Percentiles rank a stretch among this genome's conserved stretches.
These are phyloP conservation scores for Ajuga chamaepitys DNA, from an alignment of 257 asterid genomes.

Conservation along the genomic window DNA sequence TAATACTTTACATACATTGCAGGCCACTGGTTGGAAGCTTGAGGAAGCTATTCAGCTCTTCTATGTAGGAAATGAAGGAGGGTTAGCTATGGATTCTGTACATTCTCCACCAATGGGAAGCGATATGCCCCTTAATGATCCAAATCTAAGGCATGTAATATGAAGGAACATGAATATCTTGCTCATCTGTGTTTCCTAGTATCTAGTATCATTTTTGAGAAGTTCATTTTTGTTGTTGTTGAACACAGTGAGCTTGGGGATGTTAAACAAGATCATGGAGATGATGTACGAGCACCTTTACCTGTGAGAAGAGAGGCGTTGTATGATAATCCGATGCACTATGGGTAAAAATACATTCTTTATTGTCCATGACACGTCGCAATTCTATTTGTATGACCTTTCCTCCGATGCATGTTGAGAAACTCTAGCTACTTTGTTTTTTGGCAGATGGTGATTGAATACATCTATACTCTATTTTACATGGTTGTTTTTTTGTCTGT, in stretches of 20 bases:
- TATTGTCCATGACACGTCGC: slow-evolving; percentile 3
- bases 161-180: neutral
- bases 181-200: slow-evolving; percentile 2
- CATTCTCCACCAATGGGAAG: slow-evolving; percentile 36
- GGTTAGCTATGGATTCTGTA: slow-evolving; percentile 23
- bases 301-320: slow-evolving; percentile 94
- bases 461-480: neutral
- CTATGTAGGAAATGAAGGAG: slow-evolving; percentile 78
- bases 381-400: neutral
- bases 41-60: slow-evolving; percentile 98
- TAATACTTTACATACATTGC: too few species aligned
- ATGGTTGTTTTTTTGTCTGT: neutral
- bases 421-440: neutral
- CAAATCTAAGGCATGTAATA: slow-evolving; percentile 43
- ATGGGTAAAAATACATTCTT: slow-evolving; percentile 56
- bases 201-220: slow-evolving; percentile 1
- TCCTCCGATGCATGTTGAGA: neutral
- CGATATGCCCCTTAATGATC: slow-evolving; percentile 35
- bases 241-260: slow-evolving; percentile 33
- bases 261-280: slow-evolving; percentile 40
- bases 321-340: slow-evolving; percentile 54
- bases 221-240: slow-evolving; percentile 3
- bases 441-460: neutral
- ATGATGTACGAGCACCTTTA: slow-evolving; percentile 80
- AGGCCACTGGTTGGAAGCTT: slow-evolving; percentile 98